Conservation (phyloP, 495 filamentous ascomycete genomes). For the Podospora sp. region DNA sequence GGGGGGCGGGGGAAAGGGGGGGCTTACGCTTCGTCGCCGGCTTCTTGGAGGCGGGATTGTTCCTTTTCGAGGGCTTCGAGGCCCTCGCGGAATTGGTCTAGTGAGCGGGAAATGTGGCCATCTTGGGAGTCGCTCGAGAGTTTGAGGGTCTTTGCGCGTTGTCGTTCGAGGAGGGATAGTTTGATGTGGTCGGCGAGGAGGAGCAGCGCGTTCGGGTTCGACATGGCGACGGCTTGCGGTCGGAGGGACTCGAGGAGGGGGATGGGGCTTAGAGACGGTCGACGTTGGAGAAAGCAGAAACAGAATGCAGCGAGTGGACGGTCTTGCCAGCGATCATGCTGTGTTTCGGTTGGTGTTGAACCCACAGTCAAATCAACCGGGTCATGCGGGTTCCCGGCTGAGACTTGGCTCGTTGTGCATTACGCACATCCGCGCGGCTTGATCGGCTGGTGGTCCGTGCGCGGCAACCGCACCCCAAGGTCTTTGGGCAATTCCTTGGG, state of each 20-base stretch:
- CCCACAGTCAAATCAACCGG: conserved; percentile 14
- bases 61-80: conserved; percentile 75
- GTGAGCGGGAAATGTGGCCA: conserved; percentile 83
- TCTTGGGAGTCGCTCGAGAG: conserved; percentile 80
- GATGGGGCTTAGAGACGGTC: background rate
- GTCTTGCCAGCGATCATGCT: background rate
- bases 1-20: conserved; percentile 13
- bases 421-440: conserved; percentile 8
- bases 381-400: conserved; percentile 11
- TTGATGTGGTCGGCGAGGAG: conserved; percentile 80
- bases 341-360: conserved; percentile 10
- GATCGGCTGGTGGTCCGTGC: conserved; percentile 11
- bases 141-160: conserved; percentile 85
- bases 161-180: conserved; percentile 79
- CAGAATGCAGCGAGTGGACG: background rate
- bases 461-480: background rate
- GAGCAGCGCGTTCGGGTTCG: conserved; percentile 65
- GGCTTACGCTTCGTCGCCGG: conserved; percentile 59
- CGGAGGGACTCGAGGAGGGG: background rate
- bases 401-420: conserved; percentile 9
- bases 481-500: background rate
- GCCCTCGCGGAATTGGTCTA: conserved; percentile 83
- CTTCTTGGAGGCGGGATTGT: conserved; percentile 59
- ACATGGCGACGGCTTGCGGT: conserved; percentile 37
- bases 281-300: conserved; percentile 1